phyloP scores from a whole-genome alignment of 495 filamentous ascomycete genomes.

The Penicillium verhagenii region DNA sequence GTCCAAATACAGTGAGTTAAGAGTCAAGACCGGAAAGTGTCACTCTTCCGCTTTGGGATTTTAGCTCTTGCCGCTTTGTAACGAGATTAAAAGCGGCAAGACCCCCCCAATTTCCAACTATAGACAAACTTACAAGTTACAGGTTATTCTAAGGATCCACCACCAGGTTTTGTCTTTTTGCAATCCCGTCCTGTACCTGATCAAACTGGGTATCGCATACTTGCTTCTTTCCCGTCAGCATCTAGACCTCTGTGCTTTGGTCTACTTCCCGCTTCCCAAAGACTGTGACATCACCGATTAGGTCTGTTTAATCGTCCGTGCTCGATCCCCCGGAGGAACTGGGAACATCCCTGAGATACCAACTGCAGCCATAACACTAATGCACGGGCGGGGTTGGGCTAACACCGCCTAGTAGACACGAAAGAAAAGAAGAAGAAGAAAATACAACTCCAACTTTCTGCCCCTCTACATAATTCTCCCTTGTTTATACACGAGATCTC shows the following conservation, averaged over 20 bases:
- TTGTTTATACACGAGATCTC: background rate
- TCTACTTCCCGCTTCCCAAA: background rate
- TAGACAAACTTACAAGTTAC: background rate
- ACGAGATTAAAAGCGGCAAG: background rate
- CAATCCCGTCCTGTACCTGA: background rate
- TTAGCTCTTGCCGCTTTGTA: background rate
- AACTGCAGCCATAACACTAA: constrained; percentile 14
- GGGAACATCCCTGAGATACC: background rate
- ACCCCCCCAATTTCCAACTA: too few species aligned
- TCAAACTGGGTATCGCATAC: background rate
- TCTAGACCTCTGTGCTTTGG: background rate
- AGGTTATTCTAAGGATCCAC: background rate
- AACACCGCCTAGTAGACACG: background rate
- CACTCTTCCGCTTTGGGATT: background rate
- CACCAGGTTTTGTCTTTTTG: background rate
- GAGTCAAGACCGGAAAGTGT: background rate
- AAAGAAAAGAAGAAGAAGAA: constrained; percentile 1
- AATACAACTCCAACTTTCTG: constrained; percentile 4
- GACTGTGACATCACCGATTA: constrained; percentile 15
- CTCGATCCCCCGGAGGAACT: constrained; percentile 6
- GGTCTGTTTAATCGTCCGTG: constrained; percentile 2
- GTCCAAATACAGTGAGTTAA: too few species aligned
- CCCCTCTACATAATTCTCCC: background rate
- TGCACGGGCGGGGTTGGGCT: constrained; percentile 18
- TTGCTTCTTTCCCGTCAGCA: background rate